Base-by-base conservation (phyloP, 148 eudicot genomes). In the Agrostemma githago region DNA sequence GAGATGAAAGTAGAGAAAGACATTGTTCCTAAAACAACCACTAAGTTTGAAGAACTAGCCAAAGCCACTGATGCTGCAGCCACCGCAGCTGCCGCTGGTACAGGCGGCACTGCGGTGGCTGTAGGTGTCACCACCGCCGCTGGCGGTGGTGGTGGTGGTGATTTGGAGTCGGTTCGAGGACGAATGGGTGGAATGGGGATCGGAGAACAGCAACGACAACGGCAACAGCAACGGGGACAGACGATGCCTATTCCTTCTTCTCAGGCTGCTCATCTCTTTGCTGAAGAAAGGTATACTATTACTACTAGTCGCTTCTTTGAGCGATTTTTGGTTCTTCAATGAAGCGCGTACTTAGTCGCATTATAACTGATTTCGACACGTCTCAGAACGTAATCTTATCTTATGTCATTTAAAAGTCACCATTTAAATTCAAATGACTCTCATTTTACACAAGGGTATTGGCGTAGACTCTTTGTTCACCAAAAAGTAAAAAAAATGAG, bases 11-110 rank as follows among this genome's bases (percentile, higher is more conserved):
- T 82, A 2, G 88, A 86, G 78, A 84, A 83, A 73, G 85, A 87
- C 48, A 67, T 72, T 11, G 96, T 86, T 0, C 90, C 91, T 3
- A 83, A 90, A 54, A 81, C 86, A 75, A 62, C 92, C 0, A 85
- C 70, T 58, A 87, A 75, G 6, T 84, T 79, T 73, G 86, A 84
- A 57, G 82, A 77, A 54, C 79, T 84, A 0, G 76, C 78, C 20
- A 78, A 76, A 11, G 74, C 26, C 2, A 72, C 54, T 17, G 83
- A 66, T 34, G 11, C 74, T 0, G 81, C 73, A 0, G 61, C 67
- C 5, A 26, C 81, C 3, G 39, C n/a, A n/a, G n/a, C 64, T 15
- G 69, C 44, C 1, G 58, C 68, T 1, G 21, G 40, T 0, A 38
- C 37, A 66, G 72, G 66, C 2, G 48, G 74, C 60, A 76, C 78